Conservation (phyloP, 192 early-diverging fungal species). For the Coemansia sp. region DNA sequence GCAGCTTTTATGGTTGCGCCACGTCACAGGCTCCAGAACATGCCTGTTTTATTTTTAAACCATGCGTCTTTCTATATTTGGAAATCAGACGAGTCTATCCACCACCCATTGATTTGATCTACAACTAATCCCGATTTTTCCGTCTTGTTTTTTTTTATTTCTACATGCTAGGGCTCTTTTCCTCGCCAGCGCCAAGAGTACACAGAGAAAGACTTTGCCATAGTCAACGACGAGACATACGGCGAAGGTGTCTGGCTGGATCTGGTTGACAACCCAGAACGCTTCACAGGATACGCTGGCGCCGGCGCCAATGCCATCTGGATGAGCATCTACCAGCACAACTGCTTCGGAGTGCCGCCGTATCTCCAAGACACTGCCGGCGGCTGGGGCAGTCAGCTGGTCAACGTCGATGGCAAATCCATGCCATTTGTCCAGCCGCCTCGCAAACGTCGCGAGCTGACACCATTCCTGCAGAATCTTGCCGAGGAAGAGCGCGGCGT, state of each 20-base stretch:
- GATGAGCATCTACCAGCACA: constrained; percentile 96
- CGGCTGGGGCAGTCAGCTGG: constrained; percentile 54
- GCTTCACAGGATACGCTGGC: constrained; percentile 96
- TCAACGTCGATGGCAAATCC: constrained; percentile 42
- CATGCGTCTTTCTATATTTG: too few relatives aligned
- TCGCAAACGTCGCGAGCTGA: constrained; percentile 47
- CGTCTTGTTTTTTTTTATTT: background rate
- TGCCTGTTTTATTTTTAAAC: background rate
- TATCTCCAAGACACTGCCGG: constrained; percentile 60
- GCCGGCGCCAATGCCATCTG: constrained; percentile 85
- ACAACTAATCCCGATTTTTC: background rate
- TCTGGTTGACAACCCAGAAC: constrained; percentile 88
- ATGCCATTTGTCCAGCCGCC: constrained; percentile 59
- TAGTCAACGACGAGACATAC: constrained; percentile 75
- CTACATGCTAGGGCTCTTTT: constrained; percentile 6
- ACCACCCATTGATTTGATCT: background rate
- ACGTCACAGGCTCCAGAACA: constrained; percentile 18
- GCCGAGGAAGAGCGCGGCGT: constrained; percentile 55
- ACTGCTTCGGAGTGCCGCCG: constrained; percentile 83
- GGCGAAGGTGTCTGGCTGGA: constrained; percentile 85
- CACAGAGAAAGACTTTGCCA: constrained; percentile 83
- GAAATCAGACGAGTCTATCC: constrained; percentile 7
- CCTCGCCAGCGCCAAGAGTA: constrained; percentile 58
- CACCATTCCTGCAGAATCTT: constrained; percentile 55
- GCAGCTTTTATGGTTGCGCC: constrained; percentile 9